Conservation (phyloP, 2,329 filamentous ascomycete genomes). For the Fusarium sp. region DNA sequence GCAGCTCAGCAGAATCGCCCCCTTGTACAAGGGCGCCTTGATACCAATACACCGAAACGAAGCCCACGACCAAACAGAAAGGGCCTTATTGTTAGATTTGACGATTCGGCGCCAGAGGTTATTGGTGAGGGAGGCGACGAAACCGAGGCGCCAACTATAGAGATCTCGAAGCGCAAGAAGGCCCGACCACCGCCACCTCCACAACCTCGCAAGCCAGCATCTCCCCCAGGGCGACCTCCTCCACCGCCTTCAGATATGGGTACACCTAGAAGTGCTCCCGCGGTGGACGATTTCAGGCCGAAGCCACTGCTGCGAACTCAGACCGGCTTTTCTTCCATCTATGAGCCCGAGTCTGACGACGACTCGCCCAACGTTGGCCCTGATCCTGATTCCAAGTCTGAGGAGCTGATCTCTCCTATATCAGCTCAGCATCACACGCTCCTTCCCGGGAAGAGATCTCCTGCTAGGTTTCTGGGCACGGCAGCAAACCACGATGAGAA, state of each 20-base stretch:
- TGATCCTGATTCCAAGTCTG: constrained; percentile 24
- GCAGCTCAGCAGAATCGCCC: constrained; percentile 59
- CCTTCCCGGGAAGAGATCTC: constrained; percentile 49
- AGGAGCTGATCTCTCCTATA: constrained; percentile 32
- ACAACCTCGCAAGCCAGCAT: constrained; percentile 36
- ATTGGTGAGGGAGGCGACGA: constrained; percentile 96
- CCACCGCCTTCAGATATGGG: constrained; percentile 22
- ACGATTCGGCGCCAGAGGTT: constrained; percentile 77
- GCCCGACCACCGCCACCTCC: constrained; percentile 50
- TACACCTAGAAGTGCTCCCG: constrained; percentile 7
- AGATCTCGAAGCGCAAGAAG: constrained; percentile 73
- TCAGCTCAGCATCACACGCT: constrained; percentile 41
- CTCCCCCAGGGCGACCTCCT: constrained; percentile 27
- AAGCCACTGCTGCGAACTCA: constrained; percentile 56
- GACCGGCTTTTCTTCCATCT: constrained; percentile 46
- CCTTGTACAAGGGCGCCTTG: constrained; percentile 53
- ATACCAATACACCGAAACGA: constrained; percentile 57
- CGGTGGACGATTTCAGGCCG: constrained; percentile 63
- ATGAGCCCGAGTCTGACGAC: constrained; percentile 37
- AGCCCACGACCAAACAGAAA: constrained; percentile 67
- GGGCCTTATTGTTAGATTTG: constrained; percentile 80
- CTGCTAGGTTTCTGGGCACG: constrained; percentile 58
- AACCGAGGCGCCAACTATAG: constrained; percentile 76
- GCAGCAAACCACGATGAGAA: constrained; percentile 61
- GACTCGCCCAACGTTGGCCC: constrained; percentile 28